Evolutionary conservation across 192 early-diverging fungal species (phyloP).

Genomic region (Entomortierella lignicola): DNA sequence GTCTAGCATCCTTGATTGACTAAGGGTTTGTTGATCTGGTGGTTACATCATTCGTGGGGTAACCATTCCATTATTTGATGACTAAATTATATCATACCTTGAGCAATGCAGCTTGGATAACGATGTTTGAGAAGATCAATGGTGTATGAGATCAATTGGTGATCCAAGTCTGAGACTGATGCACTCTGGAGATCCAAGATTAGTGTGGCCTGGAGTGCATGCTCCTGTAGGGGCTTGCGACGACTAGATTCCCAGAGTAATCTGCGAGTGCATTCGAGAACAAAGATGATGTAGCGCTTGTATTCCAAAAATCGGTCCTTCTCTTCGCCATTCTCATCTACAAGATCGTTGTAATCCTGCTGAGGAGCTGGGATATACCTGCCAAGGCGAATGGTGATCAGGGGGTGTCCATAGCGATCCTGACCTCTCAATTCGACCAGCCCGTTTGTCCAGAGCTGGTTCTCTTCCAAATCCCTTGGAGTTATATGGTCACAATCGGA

Average conservation of each 20-base stretch:
- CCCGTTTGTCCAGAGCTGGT: constrained; percentile 38
- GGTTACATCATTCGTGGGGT: neutral
- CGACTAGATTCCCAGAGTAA: constrained; percentile 51
- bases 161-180: constrained; percentile 52
- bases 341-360: constrained; percentile 3
- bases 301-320: constrained; percentile 46
- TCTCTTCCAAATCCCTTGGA: constrained; percentile 29
- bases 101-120: constrained; percentile 50
- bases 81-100: constrained; percentile 22
- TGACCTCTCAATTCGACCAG: constrained; percentile 40
- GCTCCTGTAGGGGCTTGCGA: constrained; percentile 40
- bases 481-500: constrained; percentile 30
- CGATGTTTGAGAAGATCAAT: constrained; percentile 51
- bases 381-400: constrained; percentile 47
- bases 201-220: constrained; percentile 43
- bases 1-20: too few relatives aligned
- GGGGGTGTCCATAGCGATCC: constrained; percentile 47
- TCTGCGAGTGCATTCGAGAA: constrained; percentile 53
- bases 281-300: constrained; percentile 51
- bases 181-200: constrained; percentile 46
- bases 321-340: constrained; percentile 7
- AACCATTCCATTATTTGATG: neutral
- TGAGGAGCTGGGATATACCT: constrained; percentile 41
- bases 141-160: constrained; percentile 43
- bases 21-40: too few relatives aligned